Conservation (phyloP, 2,329 filamentous ascomycete genomes). For the Penicillium sp. region DNA sequence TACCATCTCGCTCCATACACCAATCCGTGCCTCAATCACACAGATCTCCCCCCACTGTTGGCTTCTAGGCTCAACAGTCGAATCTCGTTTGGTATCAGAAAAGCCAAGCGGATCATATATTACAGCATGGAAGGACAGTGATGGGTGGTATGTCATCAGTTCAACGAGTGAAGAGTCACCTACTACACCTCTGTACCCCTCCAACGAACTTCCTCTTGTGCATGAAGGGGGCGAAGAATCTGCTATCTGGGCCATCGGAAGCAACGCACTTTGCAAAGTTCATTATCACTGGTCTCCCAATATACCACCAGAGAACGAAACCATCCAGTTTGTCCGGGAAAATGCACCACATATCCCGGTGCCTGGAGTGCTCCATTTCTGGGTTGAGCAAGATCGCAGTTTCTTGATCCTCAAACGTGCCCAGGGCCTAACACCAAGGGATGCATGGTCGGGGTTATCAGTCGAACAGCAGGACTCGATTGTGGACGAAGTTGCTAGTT, state of each 20-base stretch:
- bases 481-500: neutral
- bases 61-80: no score
- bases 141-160: neutral
- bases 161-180: neutral
- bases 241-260: conserved; percentile 1
- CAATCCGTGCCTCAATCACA: no score
- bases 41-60: no score
- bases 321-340: conserved; percentile 1
- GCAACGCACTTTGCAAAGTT: conserved; percentile 2
- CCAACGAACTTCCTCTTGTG: neutral
- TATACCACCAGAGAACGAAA: neutral
- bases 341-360: neutral
- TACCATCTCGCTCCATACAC: no score
- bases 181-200: no score
- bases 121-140: neutral
- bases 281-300: neutral
- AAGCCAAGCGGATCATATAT: no score
- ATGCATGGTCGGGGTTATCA: neutral
- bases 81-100: no score
- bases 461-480: neutral
- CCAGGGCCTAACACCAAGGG: neutral
- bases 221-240: neutral
- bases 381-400: neutral
- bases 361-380: neutral
- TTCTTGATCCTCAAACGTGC: neutral